Conservation (phyloP, 2,329 filamentous ascomycete genomes). For the Aspergillus phoenicis region DNA sequence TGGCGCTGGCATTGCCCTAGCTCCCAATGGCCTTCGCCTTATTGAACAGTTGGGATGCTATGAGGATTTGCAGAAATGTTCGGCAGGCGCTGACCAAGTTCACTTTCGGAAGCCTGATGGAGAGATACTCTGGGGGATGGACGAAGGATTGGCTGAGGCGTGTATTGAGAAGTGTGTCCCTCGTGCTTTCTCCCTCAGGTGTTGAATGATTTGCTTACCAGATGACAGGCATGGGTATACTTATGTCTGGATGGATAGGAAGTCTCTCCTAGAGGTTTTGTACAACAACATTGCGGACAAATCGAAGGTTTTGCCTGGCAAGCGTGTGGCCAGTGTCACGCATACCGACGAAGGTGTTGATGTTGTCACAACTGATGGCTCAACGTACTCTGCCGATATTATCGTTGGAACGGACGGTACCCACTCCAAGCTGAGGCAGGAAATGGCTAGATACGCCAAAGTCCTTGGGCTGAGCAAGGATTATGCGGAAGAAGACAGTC, state of each 20-base stretch:
- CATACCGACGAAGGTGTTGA: slow-evolving; percentile 4
- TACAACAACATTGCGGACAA: slow-evolving; percentile 30
- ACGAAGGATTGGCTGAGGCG: not conserved
- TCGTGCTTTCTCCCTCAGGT: too few species aligned
- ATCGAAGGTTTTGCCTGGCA: slow-evolving; percentile 20
- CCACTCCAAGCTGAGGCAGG: slow-evolving; percentile 40
- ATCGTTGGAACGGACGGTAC: slow-evolving; percentile 48
- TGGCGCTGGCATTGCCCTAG: slow-evolving; percentile 24
- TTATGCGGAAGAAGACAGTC: slow-evolving; percentile 19
- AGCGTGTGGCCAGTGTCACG: slow-evolving; percentile 17
- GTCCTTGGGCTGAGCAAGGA: slow-evolving; percentile 16
- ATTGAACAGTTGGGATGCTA: slow-evolving; percentile 21
- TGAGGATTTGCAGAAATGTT: not conserved
- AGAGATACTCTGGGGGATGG: not conserved
- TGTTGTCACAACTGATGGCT: slow-evolving; percentile 19
- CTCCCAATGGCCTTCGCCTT: slow-evolving; percentile 21
- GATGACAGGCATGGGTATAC: slow-evolving; percentile 25
- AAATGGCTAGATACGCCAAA: slow-evolving; percentile 34
- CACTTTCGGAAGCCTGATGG: not conserved
- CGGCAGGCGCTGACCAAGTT: not conserved
- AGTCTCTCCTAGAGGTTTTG: slow-evolving; percentile 27
- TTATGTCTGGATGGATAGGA: slow-evolving; percentile 27
- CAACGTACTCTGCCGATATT: slow-evolving; percentile 31
- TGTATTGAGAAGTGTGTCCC: not conserved
- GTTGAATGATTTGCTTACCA: not conserved